phyloP scores from a whole-genome alignment of 345 rosid species.

The Melaleuca quinquenervia region DNA sequence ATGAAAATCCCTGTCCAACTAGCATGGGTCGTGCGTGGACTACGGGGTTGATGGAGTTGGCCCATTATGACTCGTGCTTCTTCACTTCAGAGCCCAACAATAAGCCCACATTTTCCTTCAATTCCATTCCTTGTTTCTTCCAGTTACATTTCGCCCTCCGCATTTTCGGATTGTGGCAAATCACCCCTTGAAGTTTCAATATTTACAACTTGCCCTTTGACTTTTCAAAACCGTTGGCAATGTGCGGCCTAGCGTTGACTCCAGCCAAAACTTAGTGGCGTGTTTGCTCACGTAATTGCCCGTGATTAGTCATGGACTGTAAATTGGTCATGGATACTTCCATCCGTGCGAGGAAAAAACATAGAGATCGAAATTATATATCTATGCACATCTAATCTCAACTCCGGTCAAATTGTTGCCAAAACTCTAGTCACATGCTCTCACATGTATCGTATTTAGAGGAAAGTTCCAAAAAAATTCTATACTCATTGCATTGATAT shows the following conservation, averaged over 20 bases:
- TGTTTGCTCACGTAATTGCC: neutral
- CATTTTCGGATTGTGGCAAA: neutral
- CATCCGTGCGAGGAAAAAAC: too few relatives aligned
- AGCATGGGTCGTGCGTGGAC: neutral
- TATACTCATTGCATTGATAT: too few relatives aligned
- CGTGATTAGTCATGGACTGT: neutral
- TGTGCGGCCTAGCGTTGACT: neutral
- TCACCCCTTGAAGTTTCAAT: neutral
- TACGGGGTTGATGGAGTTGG: neutral
- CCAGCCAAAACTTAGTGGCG: neutral
- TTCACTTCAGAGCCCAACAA: neutral
- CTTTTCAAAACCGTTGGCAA: neutral
- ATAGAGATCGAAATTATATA: neutral
- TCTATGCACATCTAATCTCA: neutral
- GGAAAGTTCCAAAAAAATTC: too few relatives aligned
- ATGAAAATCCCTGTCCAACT: neutral
- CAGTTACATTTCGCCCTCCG: neutral
- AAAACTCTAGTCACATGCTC: rapidly evolving
- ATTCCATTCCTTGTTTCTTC: neutral
- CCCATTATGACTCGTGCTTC: neutral
- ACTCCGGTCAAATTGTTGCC: neutral
- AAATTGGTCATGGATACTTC: neutral
- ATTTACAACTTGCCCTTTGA: neutral
- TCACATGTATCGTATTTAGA: neutral
- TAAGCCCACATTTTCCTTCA: neutral